These are phyloP conservation scores for Aphanomyces astaci DNA, from an alignment of 352 stramenopile species.

Conservation along the genomic window DNA sequence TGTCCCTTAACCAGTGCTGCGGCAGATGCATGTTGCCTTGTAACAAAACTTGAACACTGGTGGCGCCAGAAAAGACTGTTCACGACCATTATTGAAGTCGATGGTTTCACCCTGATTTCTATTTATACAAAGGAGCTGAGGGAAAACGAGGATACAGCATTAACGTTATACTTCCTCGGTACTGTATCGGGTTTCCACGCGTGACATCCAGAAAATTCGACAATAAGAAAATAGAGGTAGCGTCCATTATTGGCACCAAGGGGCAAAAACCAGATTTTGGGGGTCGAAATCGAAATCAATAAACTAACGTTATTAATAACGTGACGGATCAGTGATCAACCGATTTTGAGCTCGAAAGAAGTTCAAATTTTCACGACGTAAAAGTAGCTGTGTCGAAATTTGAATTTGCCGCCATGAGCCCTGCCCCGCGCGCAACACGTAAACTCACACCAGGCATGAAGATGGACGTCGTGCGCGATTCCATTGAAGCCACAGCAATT, in stretches of 20 bases:
- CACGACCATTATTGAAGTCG: too few relatives aligned
- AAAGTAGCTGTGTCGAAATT: background rate
- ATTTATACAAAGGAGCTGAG: too few relatives aligned
- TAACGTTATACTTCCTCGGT: too few relatives aligned
- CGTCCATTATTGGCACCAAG: background rate
- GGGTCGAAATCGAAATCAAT: background rate
- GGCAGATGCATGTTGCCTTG: too few relatives aligned
- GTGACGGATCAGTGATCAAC: background rate
- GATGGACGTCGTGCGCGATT: background rate
- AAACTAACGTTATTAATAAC: background rate
- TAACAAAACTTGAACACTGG: too few relatives aligned
- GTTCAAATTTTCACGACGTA: background rate
- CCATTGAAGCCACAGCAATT: background rate
- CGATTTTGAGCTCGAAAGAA: too few relatives aligned
- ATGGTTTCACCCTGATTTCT: too few relatives aligned
- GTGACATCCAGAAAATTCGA: background rate
- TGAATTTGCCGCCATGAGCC: background rate
- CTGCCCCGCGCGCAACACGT: background rate
- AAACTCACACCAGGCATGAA: background rate
- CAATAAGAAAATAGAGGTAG: background rate
- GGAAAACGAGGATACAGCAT: too few relatives aligned
- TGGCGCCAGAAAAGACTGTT: too few relatives aligned
- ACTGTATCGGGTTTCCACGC: background rate
- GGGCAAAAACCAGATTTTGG: background rate
- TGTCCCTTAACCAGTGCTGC: too few relatives aligned